Conservation (phyloP, 1,284 basidiomycete genomes). For the Ceratobasidium sp. region DNA sequence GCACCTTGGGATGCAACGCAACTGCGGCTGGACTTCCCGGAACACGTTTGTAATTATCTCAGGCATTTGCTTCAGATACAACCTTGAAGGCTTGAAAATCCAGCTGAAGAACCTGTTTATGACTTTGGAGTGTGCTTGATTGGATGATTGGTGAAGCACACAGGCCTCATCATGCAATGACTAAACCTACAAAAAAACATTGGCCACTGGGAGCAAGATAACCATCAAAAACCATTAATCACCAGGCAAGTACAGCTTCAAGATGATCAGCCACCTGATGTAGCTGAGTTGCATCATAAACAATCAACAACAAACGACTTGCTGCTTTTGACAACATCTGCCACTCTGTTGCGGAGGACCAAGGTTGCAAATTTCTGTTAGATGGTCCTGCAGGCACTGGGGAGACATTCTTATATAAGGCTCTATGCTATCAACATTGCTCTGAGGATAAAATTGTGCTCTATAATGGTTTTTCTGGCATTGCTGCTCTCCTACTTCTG, state of each 20-base stretch:
- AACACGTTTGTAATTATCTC: slow-evolving; percentile 53
- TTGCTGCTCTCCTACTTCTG: slow-evolving; percentile 54
- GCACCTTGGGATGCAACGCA: slow-evolving; percentile 48
- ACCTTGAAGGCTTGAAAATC: slow-evolving; percentile 44
- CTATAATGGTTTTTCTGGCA: slow-evolving; percentile 58
- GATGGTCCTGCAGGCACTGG: slow-evolving; percentile 58
- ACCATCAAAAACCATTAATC: slow-evolving; percentile 51
- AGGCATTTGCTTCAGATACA: slow-evolving; percentile 37
- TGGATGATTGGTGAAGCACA: slow-evolving; percentile 48
- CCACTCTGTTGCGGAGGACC: slow-evolving; percentile 45
- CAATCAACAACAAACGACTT: slow-evolving; percentile 53
- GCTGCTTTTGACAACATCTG: slow-evolving; percentile 50
- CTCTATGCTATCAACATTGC: slow-evolving; percentile 50
- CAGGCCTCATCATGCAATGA: slow-evolving; percentile 44
- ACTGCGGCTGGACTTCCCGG: slow-evolving; percentile 53
- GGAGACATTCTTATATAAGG: slow-evolving; percentile 59
- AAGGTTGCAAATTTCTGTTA: slow-evolving; percentile 54
- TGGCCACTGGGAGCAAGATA: not conserved
- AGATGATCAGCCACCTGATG: slow-evolving; percentile 37
- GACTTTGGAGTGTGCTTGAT: slow-evolving; percentile 56
- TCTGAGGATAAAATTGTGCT: slow-evolving; percentile 50
- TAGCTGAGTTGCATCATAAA: slow-evolving; percentile 42
- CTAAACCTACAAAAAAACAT: slow-evolving; percentile 50
- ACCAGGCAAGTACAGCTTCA: slow-evolving; percentile 53
- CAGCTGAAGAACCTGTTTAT: slow-evolving; percentile 49